Percentiles rank a stretch among this genome's conserved stretches.
phyloP scores from a whole-genome alignment of 306 rosid genomes.

The Quercus rubra region DNA sequence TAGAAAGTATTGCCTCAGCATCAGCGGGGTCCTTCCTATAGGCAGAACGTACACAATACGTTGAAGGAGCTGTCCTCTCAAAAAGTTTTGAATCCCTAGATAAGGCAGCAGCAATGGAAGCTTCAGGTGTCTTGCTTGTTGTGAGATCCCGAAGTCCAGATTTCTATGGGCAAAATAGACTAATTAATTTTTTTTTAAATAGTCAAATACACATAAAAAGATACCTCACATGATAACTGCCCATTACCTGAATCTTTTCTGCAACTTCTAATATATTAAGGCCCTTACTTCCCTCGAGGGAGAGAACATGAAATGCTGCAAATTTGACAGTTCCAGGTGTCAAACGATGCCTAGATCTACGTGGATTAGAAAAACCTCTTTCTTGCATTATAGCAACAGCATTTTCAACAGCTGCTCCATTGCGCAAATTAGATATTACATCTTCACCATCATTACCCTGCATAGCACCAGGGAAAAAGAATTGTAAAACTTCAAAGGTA shows the following conservation, averaged over 20 bases:
- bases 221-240: background rate
- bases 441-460: constrained; percentile 61
- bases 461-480: constrained; percentile 18
- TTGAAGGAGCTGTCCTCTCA: constrained; percentile 81
- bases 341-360: constrained; percentile 65
- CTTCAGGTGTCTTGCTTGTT: constrained; percentile 86
- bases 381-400: constrained; percentile 74
- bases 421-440: constrained; percentile 59
- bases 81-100: constrained; percentile 82
- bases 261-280: constrained; percentile 72
- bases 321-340: constrained; percentile 85
- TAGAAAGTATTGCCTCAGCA: constrained; percentile 57
- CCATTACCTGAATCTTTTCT: constrained; percentile 71
- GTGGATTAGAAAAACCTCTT: constrained; percentile 54
- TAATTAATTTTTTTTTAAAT: constrained; percentile 1
- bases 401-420: constrained; percentile 67
- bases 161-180: constrained; percentile 40
- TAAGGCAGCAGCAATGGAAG: constrained; percentile 72
- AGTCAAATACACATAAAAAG: constrained; percentile 7
- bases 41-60: constrained; percentile 66
- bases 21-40: constrained; percentile 67
- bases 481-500: background rate
- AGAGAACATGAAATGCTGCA: constrained; percentile 87
- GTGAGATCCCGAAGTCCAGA: constrained; percentile 82
- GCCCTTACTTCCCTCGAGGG: constrained; percentile 75